phyloP scores from a whole-genome alignment of 2,329 filamentous ascomycete species.

The Botrytis tulipae region DNA sequence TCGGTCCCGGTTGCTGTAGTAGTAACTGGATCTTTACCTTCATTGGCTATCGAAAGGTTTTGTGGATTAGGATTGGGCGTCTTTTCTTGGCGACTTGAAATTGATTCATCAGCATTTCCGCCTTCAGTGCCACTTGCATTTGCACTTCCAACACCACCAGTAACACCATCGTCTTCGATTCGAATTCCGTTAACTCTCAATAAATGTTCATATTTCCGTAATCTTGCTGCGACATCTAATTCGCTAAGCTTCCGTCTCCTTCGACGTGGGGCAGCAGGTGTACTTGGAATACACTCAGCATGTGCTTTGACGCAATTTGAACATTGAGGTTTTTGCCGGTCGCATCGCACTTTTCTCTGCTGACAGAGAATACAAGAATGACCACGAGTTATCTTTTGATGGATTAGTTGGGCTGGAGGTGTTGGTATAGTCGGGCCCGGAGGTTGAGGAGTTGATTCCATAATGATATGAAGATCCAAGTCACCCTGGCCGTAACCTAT shows the following conservation, averaged over 20 bases:
- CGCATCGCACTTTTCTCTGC: conserved; percentile 37
- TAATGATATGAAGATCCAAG: neutral
- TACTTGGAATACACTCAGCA: conserved; percentile 33
- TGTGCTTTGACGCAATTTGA: conserved; percentile 37
- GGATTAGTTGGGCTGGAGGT: neutral
- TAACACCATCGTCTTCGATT: conserved; percentile 30
- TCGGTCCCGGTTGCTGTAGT: neutral
- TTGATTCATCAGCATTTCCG: neutral
- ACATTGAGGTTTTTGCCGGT: conserved; percentile 35
- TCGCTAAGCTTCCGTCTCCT: conserved; percentile 34
- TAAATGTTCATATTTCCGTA: conserved; percentile 34
- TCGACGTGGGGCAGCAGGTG: conserved; percentile 32
- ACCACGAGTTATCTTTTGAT: conserved; percentile 29
- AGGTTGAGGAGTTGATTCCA: conserved; percentile 19
- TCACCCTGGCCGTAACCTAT: no score
- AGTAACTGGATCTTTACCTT: neutral
- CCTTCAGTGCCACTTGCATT: conserved; percentile 8
- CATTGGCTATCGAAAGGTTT: neutral
- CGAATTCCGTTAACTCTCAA: conserved; percentile 34
- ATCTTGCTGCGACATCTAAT: conserved; percentile 30
- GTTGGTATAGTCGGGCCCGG: neutral
- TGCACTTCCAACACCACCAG: neutral
- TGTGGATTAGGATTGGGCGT: neutral
- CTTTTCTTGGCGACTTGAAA: neutral
- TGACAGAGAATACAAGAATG: conserved; percentile 37